Evolutionary conservation across 345 rosid genomes (phyloP).

Genomic region (Stellera chamaejasme): DNA sequence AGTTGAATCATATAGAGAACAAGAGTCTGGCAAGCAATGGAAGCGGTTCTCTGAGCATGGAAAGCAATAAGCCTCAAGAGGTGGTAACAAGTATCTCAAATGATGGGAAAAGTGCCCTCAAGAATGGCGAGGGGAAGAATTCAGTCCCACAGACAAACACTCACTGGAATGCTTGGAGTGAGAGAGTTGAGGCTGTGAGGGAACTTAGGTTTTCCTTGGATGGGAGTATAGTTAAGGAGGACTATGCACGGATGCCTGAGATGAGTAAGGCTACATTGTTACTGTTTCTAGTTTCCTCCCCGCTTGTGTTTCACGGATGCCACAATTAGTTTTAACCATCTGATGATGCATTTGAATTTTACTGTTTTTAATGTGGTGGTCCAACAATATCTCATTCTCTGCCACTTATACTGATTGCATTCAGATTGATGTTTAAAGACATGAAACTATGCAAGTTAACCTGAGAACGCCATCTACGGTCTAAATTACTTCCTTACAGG

Average conservation of each 20-base stretch:
- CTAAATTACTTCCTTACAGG: no score
- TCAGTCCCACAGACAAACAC: slow-evolving; percentile 18
- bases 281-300: not conserved
- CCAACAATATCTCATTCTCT: no score
- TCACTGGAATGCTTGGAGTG: slow-evolving; percentile 76
- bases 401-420: no score
- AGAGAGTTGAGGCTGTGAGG: slow-evolving; percentile 77
- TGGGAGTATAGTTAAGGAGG: slow-evolving; percentile 45
- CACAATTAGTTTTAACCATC: no score
- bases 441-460: no score
- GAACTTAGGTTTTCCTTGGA: slow-evolving; percentile 71
- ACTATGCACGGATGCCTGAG: slow-evolving; percentile 20
- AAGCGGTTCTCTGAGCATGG: slow-evolving; percentile 20
- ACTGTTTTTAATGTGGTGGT: no score
- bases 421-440: no score
- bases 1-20: slow-evolving; percentile 3
- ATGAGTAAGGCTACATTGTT: slow-evolving; percentile 34
- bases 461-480: no score
- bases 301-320: not conserved
- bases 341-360: no score
- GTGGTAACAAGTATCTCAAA: slow-evolving; percentile 20
- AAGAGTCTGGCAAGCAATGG: slow-evolving; percentile 23
- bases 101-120: slow-evolving; percentile 17
- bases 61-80: slow-evolving; percentile 15
- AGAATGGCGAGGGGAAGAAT: slow-evolving; percentile 22